phyloP scores from a whole-genome alignment of 352 stramenopile species.

The Aphanomyces cochlioides region DNA sequence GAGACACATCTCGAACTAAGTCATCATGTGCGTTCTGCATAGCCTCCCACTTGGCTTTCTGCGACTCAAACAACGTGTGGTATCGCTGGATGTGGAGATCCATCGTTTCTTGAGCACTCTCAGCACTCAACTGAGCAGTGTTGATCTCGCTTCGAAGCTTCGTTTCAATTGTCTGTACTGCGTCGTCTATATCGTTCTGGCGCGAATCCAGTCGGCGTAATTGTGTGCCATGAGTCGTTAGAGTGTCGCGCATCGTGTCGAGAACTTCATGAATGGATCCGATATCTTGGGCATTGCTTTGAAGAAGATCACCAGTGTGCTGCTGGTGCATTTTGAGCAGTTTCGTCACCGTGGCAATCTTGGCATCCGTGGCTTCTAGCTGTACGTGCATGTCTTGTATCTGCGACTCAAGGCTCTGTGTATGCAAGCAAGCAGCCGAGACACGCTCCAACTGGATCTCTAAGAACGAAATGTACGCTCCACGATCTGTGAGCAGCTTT shows the following conservation, averaged over 20 bases:
- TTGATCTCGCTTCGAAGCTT: constrained; percentile 4
- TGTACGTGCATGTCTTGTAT: constrained; percentile 50
- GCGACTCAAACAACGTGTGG: constrained; percentile 10
- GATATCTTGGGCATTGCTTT: constrained; percentile 49
- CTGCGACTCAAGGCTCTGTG: constrained; percentile 64
- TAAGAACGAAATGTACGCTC: constrained; percentile 84
- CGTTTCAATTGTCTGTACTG: not conserved
- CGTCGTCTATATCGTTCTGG: constrained; percentile 9
- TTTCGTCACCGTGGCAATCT: constrained; percentile 61
- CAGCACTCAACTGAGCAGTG: not conserved
- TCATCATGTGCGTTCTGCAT: constrained; percentile 8
- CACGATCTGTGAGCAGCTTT: constrained; percentile 77
- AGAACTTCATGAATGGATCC: constrained; percentile 34
- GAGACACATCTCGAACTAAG: not conserved
- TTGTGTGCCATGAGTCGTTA: constrained; percentile 14
- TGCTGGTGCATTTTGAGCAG: constrained; percentile 69
- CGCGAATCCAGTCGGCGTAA: constrained; percentile 13
- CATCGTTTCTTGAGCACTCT: constrained; percentile 16
- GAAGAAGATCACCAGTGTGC: constrained; percentile 49
- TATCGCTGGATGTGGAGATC: constrained; percentile 26
- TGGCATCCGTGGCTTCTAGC: constrained; percentile 48
- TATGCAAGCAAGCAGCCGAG: constrained; percentile 68
- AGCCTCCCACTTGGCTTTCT: constrained; percentile 12
- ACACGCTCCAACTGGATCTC: constrained; percentile 85
- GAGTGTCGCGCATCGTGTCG: constrained; percentile 44